phyloP scores from a whole-genome alignment of 768 basidiomycete genomes.

The Ramaria rubella region DNA sequence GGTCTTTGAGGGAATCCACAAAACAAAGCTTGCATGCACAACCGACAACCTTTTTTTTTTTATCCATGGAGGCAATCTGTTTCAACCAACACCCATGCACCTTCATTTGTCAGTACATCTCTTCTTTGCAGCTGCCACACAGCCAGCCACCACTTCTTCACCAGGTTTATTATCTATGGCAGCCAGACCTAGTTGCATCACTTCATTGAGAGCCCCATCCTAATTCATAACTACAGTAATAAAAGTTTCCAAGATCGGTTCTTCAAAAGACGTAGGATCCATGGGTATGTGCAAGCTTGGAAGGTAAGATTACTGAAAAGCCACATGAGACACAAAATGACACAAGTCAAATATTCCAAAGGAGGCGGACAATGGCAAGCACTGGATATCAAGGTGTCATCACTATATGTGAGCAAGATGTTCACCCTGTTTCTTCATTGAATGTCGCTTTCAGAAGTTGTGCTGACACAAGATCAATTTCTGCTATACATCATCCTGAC shows the following conservation, averaged over 20 bases:
- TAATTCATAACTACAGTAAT: constrained; percentile 58
- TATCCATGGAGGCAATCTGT: too few relatives aligned
- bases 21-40: constrained; percentile 8
- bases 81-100: not conserved
- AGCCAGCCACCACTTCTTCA: constrained; percentile 8
- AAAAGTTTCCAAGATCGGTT: constrained; percentile 71
- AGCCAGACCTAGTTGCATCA: constrained; percentile 50
- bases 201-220: constrained; percentile 39
- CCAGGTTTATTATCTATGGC: constrained; percentile 17
- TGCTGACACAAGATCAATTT: constrained; percentile 34
- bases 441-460: constrained; percentile 64
- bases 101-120: not conserved
- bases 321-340: constrained; percentile 22
- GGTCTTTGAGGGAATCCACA: not conserved
- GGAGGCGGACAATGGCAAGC: constrained; percentile 45
- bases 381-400: constrained; percentile 41
- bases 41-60: not conserved
- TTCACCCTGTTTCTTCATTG: constrained; percentile 57
- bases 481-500: not conserved
- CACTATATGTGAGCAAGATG: constrained; percentile 52
- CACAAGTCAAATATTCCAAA: constrained; percentile 84
- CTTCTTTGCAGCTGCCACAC: constrained; percentile 5
- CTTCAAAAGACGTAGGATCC: constrained; percentile 89
- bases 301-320: constrained; percentile 5
- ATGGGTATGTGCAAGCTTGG: constrained; percentile 63